Evolutionary conservation across 768 basidiomycete genomes (phyloP).

Genomic region (Harrya chromipes): DNA sequence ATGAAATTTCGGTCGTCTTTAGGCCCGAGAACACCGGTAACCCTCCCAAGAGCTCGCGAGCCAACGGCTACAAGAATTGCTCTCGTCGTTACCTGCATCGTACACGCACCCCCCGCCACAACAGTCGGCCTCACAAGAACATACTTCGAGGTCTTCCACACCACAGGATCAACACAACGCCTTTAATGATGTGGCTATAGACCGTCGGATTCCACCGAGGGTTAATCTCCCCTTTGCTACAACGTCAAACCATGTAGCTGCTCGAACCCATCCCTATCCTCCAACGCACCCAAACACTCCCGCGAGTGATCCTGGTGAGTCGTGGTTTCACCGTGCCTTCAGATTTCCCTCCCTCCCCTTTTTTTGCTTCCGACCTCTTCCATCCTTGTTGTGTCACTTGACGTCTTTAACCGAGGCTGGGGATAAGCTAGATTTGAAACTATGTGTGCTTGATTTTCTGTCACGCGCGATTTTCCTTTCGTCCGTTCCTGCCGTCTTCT

Average conservation of each 20-base stretch:
- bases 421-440: neutral
- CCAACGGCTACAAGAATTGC: constrained; percentile 26
- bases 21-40: constrained; percentile 1
- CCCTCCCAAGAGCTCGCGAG: constrained; percentile 11
- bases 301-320: constrained; percentile 28
- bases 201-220: neutral
- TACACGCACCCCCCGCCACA: neutral
- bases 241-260: neutral
- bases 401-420: neutral
- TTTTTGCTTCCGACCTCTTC: too few species aligned
- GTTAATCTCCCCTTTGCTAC: constrained; percentile 7
- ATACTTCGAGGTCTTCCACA: neutral
- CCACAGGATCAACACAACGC: neutral
- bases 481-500: constrained; percentile 11
- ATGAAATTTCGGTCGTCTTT: neutral
- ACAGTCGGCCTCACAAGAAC: neutral
- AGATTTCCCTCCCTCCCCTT: too few species aligned
- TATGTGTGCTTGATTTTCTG: neutral
- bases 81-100: constrained; percentile 10
- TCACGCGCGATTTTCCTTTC: neutral
- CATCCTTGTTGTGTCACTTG: too few species aligned
- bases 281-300: constrained; percentile 26
- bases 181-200: neutral
- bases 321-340: too few species aligned
- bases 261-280: constrained; percentile 4